Evolutionary conservation across 2,329 filamentous ascomycete genomes (phyloP).

Genomic region (Colletotrichum brevisporum): DNA sequence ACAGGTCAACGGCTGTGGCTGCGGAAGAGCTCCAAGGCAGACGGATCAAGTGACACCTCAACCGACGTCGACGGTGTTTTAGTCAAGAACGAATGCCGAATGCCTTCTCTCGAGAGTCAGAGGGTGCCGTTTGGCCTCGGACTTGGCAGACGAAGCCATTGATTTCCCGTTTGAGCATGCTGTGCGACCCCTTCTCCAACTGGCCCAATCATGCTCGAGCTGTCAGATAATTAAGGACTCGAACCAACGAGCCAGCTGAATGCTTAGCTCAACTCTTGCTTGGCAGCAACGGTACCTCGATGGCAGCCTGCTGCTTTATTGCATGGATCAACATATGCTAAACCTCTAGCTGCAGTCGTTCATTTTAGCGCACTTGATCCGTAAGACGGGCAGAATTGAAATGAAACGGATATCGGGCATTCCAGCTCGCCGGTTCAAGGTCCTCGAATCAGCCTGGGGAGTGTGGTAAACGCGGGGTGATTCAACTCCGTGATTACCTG

Average conservation of each 20-base stretch:
- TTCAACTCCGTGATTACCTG: slow-evolving; percentile 26
- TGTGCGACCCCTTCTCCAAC: too few relatives aligned
- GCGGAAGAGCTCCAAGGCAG: too few relatives aligned
- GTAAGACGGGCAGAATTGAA: background rate
- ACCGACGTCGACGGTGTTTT: too few relatives aligned
- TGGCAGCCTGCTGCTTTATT: slow-evolving; percentile 15
- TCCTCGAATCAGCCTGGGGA: slow-evolving; percentile 11
- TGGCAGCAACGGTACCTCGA: background rate
- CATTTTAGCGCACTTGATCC: background rate
- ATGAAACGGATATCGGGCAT: background rate
- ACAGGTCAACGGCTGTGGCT: background rate
- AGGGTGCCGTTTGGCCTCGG: background rate
- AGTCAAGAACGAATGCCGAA: background rate
- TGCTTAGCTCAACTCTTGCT: background rate
- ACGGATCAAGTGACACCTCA: too few relatives aligned
- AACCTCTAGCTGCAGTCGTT: background rate
- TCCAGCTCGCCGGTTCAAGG: too few relatives aligned
- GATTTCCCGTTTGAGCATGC: too few relatives aligned
- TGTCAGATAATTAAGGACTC: too few relatives aligned
- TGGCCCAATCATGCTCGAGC: too few relatives aligned
- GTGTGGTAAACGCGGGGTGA: slow-evolving; percentile 8
- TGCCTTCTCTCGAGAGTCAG: background rate
- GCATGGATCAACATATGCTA: slow-evolving; percentile 7
- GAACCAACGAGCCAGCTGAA: background rate
- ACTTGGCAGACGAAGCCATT: background rate